phyloP scores from a whole-genome alignment of 192 early-diverging fungal species.

The Lobulomyces angularis region DNA sequence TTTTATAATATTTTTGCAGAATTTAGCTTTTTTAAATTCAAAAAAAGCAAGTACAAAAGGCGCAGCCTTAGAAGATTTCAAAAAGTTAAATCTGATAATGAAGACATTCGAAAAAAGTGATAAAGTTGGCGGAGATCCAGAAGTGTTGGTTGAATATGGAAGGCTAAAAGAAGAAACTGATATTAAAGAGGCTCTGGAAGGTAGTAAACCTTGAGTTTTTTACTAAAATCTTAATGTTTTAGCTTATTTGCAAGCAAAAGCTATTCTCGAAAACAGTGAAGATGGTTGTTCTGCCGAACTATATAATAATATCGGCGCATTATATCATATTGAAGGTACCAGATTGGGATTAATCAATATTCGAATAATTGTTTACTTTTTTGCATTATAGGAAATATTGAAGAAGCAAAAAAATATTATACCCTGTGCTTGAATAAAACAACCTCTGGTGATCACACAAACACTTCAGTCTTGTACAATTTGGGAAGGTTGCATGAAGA shows the following conservation, averaged over 20 bases:
- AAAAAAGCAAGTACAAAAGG: conserved; percentile 1
- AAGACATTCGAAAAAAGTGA: conserved; percentile 10
- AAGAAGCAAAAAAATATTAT: conserved; percentile 22
- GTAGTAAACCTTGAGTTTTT: conserved; percentile 6
- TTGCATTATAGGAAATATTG: conserved; percentile 6
- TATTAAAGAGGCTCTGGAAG: conserved; percentile 13
- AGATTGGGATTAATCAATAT: conserved; percentile 1
- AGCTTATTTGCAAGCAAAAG: conserved; percentile 21
- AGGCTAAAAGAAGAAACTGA: conserved; percentile 14
- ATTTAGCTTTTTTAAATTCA: conserved; percentile 14
- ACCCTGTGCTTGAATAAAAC: conserved; percentile 17
- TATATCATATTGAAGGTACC: conserved; percentile 52
- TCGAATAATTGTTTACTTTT: conserved; percentile 3
- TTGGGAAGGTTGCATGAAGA: conserved; percentile 27
- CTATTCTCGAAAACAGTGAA: conserved; percentile 9
- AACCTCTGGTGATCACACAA: conserved; percentile 11
- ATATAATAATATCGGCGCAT: conserved; percentile 78
- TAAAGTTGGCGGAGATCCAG: conserved; percentile 15
- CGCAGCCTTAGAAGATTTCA: conserved; percentile 9
- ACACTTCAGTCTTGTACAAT: conserved; percentile 64
- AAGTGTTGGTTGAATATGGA: conserved; percentile 20
- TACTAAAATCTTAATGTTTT: conserved; percentile 4
- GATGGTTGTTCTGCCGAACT: conserved; percentile 41
- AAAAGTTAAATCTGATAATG: conserved; percentile 5
- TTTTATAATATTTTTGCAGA: conserved; percentile 6